phyloP scores from a whole-genome alignment of 2,329 filamentous ascomycete species.

The Pseudogymnoascus sp. region DNA sequence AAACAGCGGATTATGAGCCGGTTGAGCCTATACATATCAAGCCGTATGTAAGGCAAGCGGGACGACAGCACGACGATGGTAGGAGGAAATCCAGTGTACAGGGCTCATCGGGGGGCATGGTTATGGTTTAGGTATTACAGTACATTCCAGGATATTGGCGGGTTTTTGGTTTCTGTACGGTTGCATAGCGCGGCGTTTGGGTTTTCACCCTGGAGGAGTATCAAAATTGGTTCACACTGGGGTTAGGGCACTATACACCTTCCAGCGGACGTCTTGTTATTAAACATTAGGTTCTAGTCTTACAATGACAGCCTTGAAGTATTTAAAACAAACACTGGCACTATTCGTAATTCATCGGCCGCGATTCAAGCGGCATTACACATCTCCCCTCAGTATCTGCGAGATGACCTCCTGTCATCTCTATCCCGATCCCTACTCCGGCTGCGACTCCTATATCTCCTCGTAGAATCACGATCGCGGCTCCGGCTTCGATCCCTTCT shows the following conservation, averaged over 20 bases:
- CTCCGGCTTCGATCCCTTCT: slow-evolving; percentile 20
- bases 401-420: slow-evolving; percentile 15
- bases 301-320: slow-evolving; percentile 2
- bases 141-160: background rate
- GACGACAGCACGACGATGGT: background rate
- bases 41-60: background rate
- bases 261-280: background rate
- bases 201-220: background rate
- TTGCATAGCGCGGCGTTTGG: slow-evolving; percentile 9
- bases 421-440: slow-evolving; percentile 16
- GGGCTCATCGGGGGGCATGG: background rate
- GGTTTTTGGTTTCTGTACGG: background rate
- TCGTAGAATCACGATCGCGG: slow-evolving; percentile 18
- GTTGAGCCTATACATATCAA: slow-evolving; percentile 5
- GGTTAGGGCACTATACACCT: background rate
- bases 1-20: background rate
- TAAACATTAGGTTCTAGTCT: slow-evolving; percentile 6
- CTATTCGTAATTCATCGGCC: slow-evolving; percentile 4
- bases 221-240: background rate
- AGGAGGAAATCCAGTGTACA: background rate
- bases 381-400: background rate
- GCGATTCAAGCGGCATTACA: background rate
- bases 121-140: slow-evolving; percentile 1
- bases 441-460: slow-evolving; percentile 19
- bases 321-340: background rate